Evolutionary conservation across 2,329 filamentous ascomycete genomes (phyloP).

Genomic region (Colletotrichum horii): DNA sequence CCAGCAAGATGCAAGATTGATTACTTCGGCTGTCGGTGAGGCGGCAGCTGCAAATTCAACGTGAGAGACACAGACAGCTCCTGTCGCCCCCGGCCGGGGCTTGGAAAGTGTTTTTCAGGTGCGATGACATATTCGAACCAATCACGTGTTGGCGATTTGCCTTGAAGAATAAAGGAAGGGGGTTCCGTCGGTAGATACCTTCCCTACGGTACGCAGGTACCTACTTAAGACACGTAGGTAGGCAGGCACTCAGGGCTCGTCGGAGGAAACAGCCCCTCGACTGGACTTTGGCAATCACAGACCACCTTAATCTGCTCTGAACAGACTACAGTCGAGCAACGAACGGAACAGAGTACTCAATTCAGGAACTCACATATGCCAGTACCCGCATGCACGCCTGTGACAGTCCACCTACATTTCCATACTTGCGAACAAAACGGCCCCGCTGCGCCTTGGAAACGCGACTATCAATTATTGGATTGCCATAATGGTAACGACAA

Average conservation of each 20-base stretch:
- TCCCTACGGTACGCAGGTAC: background rate
- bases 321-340: background rate
- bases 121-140: background rate
- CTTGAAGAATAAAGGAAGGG: background rate
- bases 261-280: background rate
- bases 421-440: background rate
- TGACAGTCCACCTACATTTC: background rate
- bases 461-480: background rate
- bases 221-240: background rate
- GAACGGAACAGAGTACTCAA: background rate
- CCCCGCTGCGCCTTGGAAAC: background rate
- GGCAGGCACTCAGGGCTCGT: background rate
- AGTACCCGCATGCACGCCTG: background rate
- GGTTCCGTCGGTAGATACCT: background rate
- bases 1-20: background rate
- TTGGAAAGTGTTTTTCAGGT: background rate
- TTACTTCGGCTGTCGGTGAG: background rate
- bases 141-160: background rate
- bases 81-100: background rate
- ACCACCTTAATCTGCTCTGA: background rate
- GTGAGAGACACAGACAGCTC: background rate
- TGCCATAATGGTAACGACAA: background rate
- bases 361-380: background rate
- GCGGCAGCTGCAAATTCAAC: background rate
- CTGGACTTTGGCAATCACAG: background rate